Evolutionary conservation across 345 rosid genomes (phyloP), one percentile per base, ranked within the genome.

Genomic region (Citropsis articulata): DNA sequence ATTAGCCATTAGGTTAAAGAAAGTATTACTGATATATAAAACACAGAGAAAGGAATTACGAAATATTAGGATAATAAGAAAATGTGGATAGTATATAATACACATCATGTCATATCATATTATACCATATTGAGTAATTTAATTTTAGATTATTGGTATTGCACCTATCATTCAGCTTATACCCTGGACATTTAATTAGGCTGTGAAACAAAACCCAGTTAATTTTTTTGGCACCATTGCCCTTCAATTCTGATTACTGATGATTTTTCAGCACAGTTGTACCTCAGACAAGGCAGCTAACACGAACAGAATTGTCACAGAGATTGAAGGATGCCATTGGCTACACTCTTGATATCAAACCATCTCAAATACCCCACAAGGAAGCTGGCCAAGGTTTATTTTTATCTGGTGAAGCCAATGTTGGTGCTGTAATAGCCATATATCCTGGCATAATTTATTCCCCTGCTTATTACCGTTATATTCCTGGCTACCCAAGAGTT

Each of bases 401-500:
- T 85, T 66, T 93, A 78, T 80, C 81, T 9, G 98, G 99, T 9
- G 90, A 90, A 86, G 99, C 96, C 69, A 90, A 85, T 76, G 90
- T 83, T 42, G 99, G 98, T 80, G 68, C 94, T 77, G 88, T 95
- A 33, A 79, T 95, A 83, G 97, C 95, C 62, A 75, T 93, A 3
- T 95, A 95, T 86, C 98, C 98, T 63, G 98, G 99, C 75, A 89
- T 92, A 36, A 80, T 93, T 57, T 91, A 90, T 81, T 76, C 88
- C 69, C 96, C 97, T 22, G 91, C 94, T 66, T 85, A 85, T 86
- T 92, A 92, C 83, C 90, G 89, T 9, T 87, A 88, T 67, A 91
- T 95, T 81, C 97, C 96, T 30, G 98, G 97, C 38, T 90, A 91
- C 77, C 97, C 97, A 24, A 82, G 89, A 77, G 91, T 86, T 36